Conservation (phyloP, 371 early-diverging fungal species). For the Mucor velutinosus region DNA sequence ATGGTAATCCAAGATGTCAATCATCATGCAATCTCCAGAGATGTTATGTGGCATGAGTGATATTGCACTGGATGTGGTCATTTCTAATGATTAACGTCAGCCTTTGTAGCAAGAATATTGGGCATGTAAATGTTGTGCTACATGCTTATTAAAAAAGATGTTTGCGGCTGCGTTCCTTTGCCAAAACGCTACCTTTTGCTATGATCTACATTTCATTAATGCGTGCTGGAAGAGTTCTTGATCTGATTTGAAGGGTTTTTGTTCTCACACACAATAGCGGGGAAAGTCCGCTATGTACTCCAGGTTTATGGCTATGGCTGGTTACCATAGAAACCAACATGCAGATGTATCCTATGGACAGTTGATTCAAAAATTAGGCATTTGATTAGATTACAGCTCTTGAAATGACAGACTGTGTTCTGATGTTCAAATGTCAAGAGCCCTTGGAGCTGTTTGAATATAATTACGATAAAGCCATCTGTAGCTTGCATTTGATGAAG, state of each 20-base stretch:
- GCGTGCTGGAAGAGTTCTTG: not conserved
- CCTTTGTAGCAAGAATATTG: not conserved
- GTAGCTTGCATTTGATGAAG: too few species aligned
- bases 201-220: not conserved
- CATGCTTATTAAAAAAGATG: not conserved
- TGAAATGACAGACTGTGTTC: not conserved
- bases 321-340: not conserved
- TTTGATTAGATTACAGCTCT: not conserved
- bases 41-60: not conserved
- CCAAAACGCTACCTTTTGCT: not conserved
- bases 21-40: not conserved
- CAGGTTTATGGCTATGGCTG: not conserved
- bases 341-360: not conserved
- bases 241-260: not conserved
- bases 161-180: not conserved
- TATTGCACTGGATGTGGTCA: not conserved
- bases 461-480: too few species aligned
- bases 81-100: not conserved
- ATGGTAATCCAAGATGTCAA: not conserved
- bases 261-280: not conserved
- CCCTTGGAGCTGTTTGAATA: not conserved
- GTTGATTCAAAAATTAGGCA: not conserved
- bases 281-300: not conserved
- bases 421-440: not conserved
- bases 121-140: not conserved